Evolutionary conservation across 2,329 filamentous ascomycete genomes (phyloP).

Genomic region (Beauveria scarabaeidicola): DNA sequence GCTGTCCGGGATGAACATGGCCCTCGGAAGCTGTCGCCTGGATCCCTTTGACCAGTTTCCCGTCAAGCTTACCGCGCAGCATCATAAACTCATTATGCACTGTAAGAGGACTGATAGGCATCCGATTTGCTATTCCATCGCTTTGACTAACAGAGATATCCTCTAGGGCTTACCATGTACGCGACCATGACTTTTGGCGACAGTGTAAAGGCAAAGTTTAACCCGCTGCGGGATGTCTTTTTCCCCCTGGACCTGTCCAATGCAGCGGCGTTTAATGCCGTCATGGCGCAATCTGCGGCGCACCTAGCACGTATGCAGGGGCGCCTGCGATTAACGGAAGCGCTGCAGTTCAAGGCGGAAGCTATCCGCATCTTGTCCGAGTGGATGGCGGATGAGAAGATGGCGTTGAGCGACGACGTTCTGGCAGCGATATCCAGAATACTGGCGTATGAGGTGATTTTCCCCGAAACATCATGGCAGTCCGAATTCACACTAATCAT

Average conservation of each 20-base stretch:
- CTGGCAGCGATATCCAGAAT: neutral
- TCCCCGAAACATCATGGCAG: neutral
- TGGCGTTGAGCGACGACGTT: slow-evolving; percentile 24
- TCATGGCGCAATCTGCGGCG: slow-evolving; percentile 33
- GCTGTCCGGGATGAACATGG: slow-evolving; percentile 21
- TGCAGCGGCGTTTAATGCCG: slow-evolving; percentile 30
- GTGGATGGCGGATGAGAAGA: slow-evolving; percentile 23
- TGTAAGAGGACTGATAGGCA: slow-evolving; percentile 18
- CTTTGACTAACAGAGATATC: neutral
- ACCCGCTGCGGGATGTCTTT: slow-evolving; percentile 32
- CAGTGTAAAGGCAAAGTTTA: slow-evolving; percentile 21
- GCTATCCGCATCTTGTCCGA: slow-evolving; percentile 25
- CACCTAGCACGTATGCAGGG: slow-evolving; percentile 28
- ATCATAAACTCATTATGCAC: slow-evolving; percentile 28
- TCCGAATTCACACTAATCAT: neutral
- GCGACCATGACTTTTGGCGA: slow-evolving; percentile 26
- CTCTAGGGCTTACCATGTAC: slow-evolving; percentile 22
- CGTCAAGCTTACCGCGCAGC: slow-evolving; percentile 23
- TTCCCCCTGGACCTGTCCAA: slow-evolving; percentile 32
- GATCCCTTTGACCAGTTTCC: slow-evolving; percentile 30
- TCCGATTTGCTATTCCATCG: neutral
- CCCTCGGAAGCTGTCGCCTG: slow-evolving; percentile 19
- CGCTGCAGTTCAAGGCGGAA: slow-evolving; percentile 25
- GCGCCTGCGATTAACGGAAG: slow-evolving; percentile 18
- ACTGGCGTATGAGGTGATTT: neutral